Conservation (phyloP, 768 basidiomycete genomes). For the Dentipellis sp. region DNA sequence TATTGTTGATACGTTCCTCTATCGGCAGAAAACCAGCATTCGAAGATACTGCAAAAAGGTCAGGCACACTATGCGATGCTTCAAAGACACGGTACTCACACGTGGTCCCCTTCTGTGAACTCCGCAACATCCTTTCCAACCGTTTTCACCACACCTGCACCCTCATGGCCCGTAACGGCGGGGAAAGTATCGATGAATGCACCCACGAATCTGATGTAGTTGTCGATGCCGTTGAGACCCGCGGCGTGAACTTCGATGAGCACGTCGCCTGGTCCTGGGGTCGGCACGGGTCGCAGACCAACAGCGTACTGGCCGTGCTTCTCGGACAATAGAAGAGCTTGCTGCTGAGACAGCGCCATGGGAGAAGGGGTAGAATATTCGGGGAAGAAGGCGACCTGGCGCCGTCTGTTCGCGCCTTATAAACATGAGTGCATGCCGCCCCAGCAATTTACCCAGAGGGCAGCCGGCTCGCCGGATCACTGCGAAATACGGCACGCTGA, state of each 20-base stretch:
- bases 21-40: slow-evolving; percentile 1
- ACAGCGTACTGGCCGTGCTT: neutral
- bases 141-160: neutral
- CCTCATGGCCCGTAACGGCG: slow-evolving; percentile 9
- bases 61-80: neutral
- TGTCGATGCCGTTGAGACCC: slow-evolving; percentile 2
- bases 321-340: neutral
- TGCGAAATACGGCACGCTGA: too few relatives aligned
- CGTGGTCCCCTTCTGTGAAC: neutral
- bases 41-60: neutral
- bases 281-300: slow-evolving; percentile 1
- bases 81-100: neutral
- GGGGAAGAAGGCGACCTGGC: too few relatives aligned
- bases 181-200: slow-evolving; percentile 13
- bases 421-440: too few relatives aligned
- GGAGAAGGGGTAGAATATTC: too few relatives aligned
- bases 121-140: slow-evolving; percentile 1
- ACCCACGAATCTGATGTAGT: neutral
- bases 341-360: neutral
- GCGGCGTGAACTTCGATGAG: slow-evolving; percentile 8
- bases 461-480: too few relatives aligned
- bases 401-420: too few relatives aligned
- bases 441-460: too few relatives aligned
- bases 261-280: slow-evolving; percentile 10
- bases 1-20: slow-evolving; percentile 13